A percentile compares a stretch with the other conserved stretches of the same genome.
phyloP scores from a whole-genome alignment of 2,329 filamentous ascomycete genomes.

The Penicillium sp. region DNA sequence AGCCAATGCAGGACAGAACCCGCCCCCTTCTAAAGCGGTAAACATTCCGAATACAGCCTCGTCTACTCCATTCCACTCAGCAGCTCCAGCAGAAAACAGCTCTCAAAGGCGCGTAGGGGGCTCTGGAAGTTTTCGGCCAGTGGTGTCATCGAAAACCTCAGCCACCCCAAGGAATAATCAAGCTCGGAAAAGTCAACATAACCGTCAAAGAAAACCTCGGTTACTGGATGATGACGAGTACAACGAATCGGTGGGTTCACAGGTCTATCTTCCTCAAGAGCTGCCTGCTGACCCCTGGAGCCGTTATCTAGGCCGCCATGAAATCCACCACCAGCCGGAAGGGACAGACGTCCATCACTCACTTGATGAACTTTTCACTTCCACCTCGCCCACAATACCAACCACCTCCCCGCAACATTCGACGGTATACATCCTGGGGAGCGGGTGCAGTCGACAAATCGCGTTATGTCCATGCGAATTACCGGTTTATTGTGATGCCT shows the following conservation, averaged over 20 bases:
- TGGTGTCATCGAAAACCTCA: constrained; percentile 36
- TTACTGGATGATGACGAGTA: constrained; percentile 81
- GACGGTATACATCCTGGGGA: constrained; percentile 76
- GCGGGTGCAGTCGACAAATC: constrained; percentile 85
- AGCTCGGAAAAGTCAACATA: constrained; percentile 75
- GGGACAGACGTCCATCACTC: constrained; percentile 94
- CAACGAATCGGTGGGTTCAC: constrained; percentile 67
- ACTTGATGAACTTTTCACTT: constrained; percentile 86
- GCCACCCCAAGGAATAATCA: constrained; percentile 66
- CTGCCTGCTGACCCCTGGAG: constrained; percentile 13
- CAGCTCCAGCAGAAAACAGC: constrained; percentile 33
- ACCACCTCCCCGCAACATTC: constrained; percentile 58
- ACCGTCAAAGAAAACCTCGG: constrained; percentile 70
- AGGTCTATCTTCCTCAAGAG: constrained; percentile 6
- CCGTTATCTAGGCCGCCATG: constrained; percentile 54
- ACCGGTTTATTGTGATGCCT: constrained; percentile 91
- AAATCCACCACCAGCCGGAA: constrained; percentile 67
- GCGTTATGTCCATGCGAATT: constrained; percentile 91
- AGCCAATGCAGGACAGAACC: constrained; percentile 37
- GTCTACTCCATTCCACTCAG: constrained; percentile 33
- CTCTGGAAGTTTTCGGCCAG: constrained; percentile 42
- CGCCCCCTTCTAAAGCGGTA: constrained; percentile 40
- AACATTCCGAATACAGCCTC: constrained; percentile 34
- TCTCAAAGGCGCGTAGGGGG: constrained; percentile 42
- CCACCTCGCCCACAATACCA: constrained; percentile 66